Conservation (phyloP, 495 filamentous ascomycete species). For the Acidiella bohemica region DNA sequence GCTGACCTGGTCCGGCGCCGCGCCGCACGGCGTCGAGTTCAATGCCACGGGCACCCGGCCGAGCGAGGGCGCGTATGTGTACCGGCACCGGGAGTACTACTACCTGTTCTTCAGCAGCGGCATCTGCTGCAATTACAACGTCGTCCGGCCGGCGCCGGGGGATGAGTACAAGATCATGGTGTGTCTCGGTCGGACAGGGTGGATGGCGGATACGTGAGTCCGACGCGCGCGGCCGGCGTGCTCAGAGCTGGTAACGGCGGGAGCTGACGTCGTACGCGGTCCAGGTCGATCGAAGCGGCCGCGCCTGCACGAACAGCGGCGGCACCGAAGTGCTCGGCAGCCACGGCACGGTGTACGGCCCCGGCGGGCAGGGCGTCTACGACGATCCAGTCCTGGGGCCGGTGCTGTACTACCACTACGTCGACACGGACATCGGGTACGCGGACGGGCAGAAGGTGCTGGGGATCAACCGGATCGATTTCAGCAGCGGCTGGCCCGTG, state of each 20-base stretch:
- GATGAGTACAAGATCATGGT: slow-evolving; percentile 55
- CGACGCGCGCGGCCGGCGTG: too few relatives aligned
- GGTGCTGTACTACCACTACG: slow-evolving; percentile 61
- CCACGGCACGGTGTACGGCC: slow-evolving; percentile 52
- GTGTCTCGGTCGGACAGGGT: slow-evolving; percentile 42
- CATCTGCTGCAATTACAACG: slow-evolving; percentile 44
- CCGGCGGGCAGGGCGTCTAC: slow-evolving; percentile 53
- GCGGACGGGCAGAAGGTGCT: slow-evolving; percentile 51
- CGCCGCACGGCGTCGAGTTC: slow-evolving; percentile 32
- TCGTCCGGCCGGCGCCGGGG: slow-evolving; percentile 37
- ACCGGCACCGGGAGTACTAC: slow-evolving; percentile 42
- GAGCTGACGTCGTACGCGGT: background rate
- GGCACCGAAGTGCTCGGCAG: slow-evolving; percentile 50
- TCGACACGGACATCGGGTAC: slow-evolving; percentile 51
- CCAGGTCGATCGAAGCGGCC: slow-evolving; percentile 39
- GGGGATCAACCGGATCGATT: slow-evolving; percentile 54
- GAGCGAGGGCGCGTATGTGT: slow-evolving; percentile 46
- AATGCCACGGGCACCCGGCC: slow-evolving; percentile 40
- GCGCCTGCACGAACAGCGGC: slow-evolving; percentile 41
- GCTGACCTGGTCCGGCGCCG: background rate
- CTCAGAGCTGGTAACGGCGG: too few relatives aligned
- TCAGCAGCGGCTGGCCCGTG: slow-evolving; percentile 51
- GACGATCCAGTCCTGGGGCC: slow-evolving; percentile 35
- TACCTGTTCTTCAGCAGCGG: slow-evolving; percentile 57
- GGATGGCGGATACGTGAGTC: slow-evolving; percentile 40